Conservation (phyloP, 192 early-diverging fungal genomes). For the Backusella mclennaniae region DNA sequence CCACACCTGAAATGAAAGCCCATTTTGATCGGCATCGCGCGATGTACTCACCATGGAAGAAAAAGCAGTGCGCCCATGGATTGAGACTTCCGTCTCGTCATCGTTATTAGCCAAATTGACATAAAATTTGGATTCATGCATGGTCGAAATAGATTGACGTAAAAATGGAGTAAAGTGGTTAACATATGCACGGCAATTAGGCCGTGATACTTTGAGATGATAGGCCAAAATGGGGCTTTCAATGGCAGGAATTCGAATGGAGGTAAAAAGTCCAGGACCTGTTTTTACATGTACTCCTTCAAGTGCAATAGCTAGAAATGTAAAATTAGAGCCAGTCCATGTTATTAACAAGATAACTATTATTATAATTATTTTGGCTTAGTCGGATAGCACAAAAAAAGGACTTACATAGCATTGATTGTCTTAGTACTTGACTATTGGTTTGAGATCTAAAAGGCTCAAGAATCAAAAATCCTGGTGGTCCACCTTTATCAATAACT, state of each 20-base stretch:
- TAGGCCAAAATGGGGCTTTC: conserved; percentile 52
- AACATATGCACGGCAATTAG: conserved; percentile 14
- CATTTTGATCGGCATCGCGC: conserved; percentile 22
- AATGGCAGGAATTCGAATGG: conserved; percentile 47
- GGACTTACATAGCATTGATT: conserved; percentile 40
- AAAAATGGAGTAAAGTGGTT: conserved; percentile 49
- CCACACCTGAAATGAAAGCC: conserved; percentile 52
- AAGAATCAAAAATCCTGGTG: conserved; percentile 43
- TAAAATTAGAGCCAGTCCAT: background rate
- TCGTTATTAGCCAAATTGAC: conserved; percentile 38
- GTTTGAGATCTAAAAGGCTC: conserved; percentile 34
- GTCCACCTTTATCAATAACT: conserved; percentile 36
- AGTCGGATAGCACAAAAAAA: background rate
- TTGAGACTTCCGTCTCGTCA: conserved; percentile 40
- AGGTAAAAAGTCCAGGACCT: conserved; percentile 33
- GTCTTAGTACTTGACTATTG: conserved; percentile 25
- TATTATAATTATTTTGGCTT: background rate
- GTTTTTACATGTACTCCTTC: conserved; percentile 19
- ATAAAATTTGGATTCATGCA: conserved; percentile 54
- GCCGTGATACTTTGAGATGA: conserved; percentile 41
- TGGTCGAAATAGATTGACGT: conserved; percentile 52
- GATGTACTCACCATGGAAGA: conserved; percentile 16
- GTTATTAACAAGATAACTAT: background rate
- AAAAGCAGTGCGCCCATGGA: conserved; percentile 53
- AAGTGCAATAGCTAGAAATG: conserved; percentile 11